These are phyloP conservation scores for Botryosphaeria agaves DNA, from an alignment of 2,329 filamentous ascomycete species.

Conservation along the genomic window DNA sequence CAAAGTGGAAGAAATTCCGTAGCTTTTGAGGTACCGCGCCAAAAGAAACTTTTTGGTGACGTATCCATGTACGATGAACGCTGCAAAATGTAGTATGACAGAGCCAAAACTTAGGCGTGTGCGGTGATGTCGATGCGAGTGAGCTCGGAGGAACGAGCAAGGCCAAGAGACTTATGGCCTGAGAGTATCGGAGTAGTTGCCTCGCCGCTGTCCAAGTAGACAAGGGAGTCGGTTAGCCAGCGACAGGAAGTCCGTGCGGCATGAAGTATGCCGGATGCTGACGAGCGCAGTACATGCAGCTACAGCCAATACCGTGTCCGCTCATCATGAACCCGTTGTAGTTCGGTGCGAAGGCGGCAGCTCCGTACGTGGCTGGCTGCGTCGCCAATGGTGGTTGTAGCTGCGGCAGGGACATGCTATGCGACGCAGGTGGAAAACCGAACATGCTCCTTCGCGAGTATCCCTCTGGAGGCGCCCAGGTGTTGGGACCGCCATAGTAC, in stretches of 20 bases:
- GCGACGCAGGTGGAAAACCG: slow-evolving; percentile 19
- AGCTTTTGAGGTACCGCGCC: not conserved
- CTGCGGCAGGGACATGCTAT: slow-evolving; percentile 29
- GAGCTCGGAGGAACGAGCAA: not conserved
- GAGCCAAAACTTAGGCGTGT: no score
- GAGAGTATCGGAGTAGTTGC: not conserved
- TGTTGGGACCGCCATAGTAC: slow-evolving; percentile 27
- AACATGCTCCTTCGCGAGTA: slow-evolving; percentile 24
- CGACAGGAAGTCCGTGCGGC: slow-evolving; percentile 15
- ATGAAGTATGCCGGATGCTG: slow-evolving; percentile 32
- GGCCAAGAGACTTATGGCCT: not conserved
- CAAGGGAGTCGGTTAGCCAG: not conserved
- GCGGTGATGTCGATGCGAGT: not conserved
- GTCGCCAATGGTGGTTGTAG: slow-evolving; percentile 16
- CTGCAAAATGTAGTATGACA: not conserved
- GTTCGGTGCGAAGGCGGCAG: slow-evolving; percentile 29
- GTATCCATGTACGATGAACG: not conserved
- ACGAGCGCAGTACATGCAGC: slow-evolving; percentile 29
- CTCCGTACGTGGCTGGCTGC: slow-evolving; percentile 27
- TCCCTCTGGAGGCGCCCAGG: slow-evolving; percentile 28
- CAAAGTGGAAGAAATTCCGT: not conserved
- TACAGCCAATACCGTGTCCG: slow-evolving; percentile 27
- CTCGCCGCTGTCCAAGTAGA: not conserved
- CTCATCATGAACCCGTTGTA: slow-evolving; percentile 30
- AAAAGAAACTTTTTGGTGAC: not conserved